These are phyloP conservation scores for Nicotiana benthamiana DNA, from an alignment of 257 asterid genomes.

Conservation along the genomic window DNA sequence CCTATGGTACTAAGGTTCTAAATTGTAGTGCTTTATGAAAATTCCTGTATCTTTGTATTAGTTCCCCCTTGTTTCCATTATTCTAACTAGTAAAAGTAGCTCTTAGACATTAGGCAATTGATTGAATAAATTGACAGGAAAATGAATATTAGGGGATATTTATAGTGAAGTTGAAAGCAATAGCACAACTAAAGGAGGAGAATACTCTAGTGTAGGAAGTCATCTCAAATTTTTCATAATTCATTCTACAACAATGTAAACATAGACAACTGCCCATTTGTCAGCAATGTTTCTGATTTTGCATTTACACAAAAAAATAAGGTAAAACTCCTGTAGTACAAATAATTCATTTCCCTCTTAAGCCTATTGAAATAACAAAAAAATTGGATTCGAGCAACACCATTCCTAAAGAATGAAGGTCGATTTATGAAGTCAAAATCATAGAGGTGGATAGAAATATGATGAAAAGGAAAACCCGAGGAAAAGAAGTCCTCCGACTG, in stretches of 20 bases:
- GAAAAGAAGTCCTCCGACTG: slow-evolving; percentile 84
- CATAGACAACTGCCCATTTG: not conserved
- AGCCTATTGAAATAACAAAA: not conserved
- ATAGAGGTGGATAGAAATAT: slow-evolving; percentile 80
- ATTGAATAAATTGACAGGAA: not conserved
- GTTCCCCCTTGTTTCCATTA: not conserved
- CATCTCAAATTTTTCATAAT: not conserved
- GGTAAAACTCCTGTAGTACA: not conserved
- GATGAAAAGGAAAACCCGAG: slow-evolving; percentile 85
- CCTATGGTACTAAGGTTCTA: too few species aligned
- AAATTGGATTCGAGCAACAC: not conserved
- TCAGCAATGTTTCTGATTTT: not conserved
- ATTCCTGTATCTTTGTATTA: not conserved
- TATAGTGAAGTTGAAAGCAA: not conserved
- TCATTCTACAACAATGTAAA: not conserved
- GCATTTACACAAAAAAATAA: not conserved
- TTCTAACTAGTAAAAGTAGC: not conserved
- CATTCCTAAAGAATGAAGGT: slow-evolving; percentile 4
- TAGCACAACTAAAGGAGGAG: not conserved
- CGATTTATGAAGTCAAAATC: slow-evolving; percentile 31
- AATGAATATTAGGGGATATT: too few species aligned
- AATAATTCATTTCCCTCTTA: not conserved
- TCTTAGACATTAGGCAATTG: not conserved
- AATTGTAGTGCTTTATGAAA: too few species aligned
- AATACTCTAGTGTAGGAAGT: not conserved